Evolutionary conservation across 2,329 filamentous ascomycete genomes (phyloP).

Genomic region (Penicillium sp.): DNA sequence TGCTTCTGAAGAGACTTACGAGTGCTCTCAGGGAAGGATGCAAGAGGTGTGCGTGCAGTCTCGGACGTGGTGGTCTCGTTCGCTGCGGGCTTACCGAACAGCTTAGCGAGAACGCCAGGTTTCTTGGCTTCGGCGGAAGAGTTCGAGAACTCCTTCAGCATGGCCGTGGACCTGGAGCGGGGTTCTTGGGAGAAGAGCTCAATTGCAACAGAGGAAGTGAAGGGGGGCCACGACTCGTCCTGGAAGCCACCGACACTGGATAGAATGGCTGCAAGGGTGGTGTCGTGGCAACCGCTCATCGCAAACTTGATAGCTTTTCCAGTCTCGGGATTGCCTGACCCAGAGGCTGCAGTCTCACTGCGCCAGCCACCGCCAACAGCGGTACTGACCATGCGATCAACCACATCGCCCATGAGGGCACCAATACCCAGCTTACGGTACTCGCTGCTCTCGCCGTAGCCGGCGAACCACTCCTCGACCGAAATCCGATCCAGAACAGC

Average conservation of each 20-base stretch:
- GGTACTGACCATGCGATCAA: constrained; percentile 65
- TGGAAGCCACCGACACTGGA: constrained; percentile 75
- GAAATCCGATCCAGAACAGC: constrained; percentile 68
- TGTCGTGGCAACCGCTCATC: constrained; percentile 86
- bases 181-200: constrained; percentile 71
- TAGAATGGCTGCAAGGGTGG: constrained; percentile 77
- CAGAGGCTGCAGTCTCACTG: constrained; percentile 50
- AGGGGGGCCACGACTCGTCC: constrained; percentile 76
- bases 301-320: constrained; percentile 62
- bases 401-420: constrained; percentile 75
- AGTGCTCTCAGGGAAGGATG: constrained; percentile 28
- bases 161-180: constrained; percentile 11
- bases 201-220: constrained; percentile 85
- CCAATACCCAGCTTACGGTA: constrained; percentile 90
- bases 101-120: constrained; percentile 32
- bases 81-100: constrained; percentile 23
- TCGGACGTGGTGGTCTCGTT: constrained; percentile 23
- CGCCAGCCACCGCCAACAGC: constrained; percentile 58
- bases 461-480: constrained; percentile 89
- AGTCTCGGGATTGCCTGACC: constrained; percentile 40
- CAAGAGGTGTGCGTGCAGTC: constrained; percentile 35
- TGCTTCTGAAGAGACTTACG: constrained; percentile 53
- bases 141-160: constrained; percentile 27
- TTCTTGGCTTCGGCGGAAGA: constrained; percentile 26
- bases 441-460: constrained; percentile 78